phyloP scores from a whole-genome alignment of 305 asterid genomes.

The Fraxinus dipetala region DNA sequence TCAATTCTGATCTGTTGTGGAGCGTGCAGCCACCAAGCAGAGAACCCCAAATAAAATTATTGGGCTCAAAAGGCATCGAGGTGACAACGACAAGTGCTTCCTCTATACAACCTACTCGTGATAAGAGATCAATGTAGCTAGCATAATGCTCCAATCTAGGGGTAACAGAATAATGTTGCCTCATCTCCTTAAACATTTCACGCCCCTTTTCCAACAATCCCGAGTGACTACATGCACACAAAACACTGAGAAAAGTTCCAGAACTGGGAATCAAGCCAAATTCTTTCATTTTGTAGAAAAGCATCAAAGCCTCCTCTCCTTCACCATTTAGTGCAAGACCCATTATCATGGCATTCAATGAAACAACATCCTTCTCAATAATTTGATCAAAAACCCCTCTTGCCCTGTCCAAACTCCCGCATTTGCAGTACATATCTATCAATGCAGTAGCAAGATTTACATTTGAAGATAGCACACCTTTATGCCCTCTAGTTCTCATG shows the following conservation, averaged over 20 bases:
- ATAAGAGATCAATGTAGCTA: constrained; percentile 59
- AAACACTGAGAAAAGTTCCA: constrained; percentile 45
- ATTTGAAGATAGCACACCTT: constrained; percentile 42
- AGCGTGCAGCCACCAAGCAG: constrained; percentile 56
- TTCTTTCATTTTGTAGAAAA: constrained; percentile 46
- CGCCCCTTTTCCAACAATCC: constrained; percentile 59
- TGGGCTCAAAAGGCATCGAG: constrained; percentile 57
- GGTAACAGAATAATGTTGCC: constrained; percentile 13
- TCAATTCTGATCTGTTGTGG: constrained; percentile 54
- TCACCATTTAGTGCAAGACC: constrained; percentile 65
- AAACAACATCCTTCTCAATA: not conserved
- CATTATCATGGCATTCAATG: constrained; percentile 64
- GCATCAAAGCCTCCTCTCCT: constrained; percentile 52
- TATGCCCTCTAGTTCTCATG: constrained; percentile 43
- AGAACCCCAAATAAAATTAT: constrained; percentile 70
- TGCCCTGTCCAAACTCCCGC: constrained; percentile 59
- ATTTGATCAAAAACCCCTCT: not conserved
- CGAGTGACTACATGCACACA: constrained; percentile 63
- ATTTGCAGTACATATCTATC: constrained; percentile 74
- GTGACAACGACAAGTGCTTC: constrained; percentile 57
- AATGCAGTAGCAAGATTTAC: constrained; percentile 65
- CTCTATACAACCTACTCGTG: constrained; percentile 61
- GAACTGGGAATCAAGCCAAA: constrained; percentile 39
- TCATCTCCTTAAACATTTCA: constrained; percentile 43
- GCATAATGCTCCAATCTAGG: constrained; percentile 71